Conservation (phyloP, 2,329 filamentous ascomycete species). For the Epichloe scottii region DNA sequence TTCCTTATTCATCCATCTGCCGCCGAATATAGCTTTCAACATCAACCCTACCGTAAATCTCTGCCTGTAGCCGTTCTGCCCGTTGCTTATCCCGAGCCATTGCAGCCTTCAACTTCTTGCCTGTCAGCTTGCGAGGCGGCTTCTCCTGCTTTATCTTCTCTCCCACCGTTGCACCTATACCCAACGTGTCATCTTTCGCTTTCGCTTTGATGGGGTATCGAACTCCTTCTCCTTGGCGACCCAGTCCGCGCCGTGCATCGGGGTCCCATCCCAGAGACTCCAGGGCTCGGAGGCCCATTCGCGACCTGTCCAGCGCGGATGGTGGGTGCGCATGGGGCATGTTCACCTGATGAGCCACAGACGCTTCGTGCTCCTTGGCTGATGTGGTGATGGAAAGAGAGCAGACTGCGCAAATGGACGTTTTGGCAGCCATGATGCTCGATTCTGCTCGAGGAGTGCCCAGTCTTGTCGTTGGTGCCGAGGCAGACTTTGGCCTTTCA, state of each 20-base stretch:
- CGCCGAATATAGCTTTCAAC: slow-evolving; percentile 59
- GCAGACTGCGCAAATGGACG: slow-evolving; percentile 23
- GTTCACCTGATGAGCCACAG: slow-evolving; percentile 59
- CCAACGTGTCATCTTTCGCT: slow-evolving; percentile 62
- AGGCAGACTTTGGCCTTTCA: slow-evolving; percentile 6
- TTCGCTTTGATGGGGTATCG: slow-evolving; percentile 61
- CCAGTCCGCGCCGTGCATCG: slow-evolving; percentile 59
- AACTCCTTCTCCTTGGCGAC: slow-evolving; percentile 57
- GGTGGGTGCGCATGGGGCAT: slow-evolving; percentile 59
- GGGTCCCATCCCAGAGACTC: slow-evolving; percentile 62
- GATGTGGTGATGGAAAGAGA: slow-evolving; percentile 20
- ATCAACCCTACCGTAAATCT: slow-evolving; percentile 67
- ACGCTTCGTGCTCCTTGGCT: slow-evolving; percentile 39
- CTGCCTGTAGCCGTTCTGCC: slow-evolving; percentile 49
- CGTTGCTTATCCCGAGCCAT: slow-evolving; percentile 40
- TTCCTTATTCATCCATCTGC: slow-evolving; percentile 10
- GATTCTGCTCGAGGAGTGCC: neutral
- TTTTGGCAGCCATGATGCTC: neutral
- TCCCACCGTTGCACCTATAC: slow-evolving; percentile 47
- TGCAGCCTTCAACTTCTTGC: slow-evolving; percentile 36
- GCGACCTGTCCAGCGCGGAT: slow-evolving; percentile 54
- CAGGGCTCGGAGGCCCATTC: slow-evolving; percentile 57
- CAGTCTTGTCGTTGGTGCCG: slow-evolving; percentile 10
- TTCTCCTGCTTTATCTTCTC: slow-evolving; percentile 27
- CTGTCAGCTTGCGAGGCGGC: slow-evolving; percentile 43